Base-by-base conservation (phyloP, 2,329 filamentous ascomycete genomes). In the Chaetomium olivaceum region DNA sequence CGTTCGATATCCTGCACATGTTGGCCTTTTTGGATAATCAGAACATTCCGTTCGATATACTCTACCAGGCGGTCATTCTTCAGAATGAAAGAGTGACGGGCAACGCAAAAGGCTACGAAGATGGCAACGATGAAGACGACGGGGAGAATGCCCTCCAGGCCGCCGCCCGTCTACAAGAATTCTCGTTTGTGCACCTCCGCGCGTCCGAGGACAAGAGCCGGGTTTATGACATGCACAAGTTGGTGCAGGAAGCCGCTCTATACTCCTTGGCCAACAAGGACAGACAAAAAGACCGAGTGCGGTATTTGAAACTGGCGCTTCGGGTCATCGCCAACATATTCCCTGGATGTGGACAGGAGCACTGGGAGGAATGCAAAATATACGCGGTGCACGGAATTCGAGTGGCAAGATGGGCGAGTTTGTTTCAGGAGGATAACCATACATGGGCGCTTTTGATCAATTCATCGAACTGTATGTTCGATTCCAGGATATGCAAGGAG, bases 11-110 rank as follows among this genome's bases (percentile, higher is more conserved):
- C 14, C 69, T 79, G 0, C 68, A 74, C 11, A 67, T 71, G 0
- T 62, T 79, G 3, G 72, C 76, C 0, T 78, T 74, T 55, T n/a
- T 77, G 3, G 74, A 79, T 54, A 74, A 73, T 48, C 71, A 76
- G 57, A 68, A 73, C 2, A 74, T 79, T 48, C 70, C 75, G 1
- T 64, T 69, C 29, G 67, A 74, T 16, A 39, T 78, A 0, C 46
- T 78, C 0, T 57, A 54, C 46, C 19, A n/a, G 23, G 51, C 51
- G 8, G 50, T 27, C 9, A 48, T 31, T 25, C 54, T 50, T 48
- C 46, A n/a, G 1, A 23, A 11, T 8, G 8, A 12, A 7, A 12
- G 9, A n/a, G 4, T 43, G 1, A 23, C n/a, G 12, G 21, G 48
- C 6, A 48, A 56, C 21, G 12, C 12, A 21, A 8, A 27, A 12